A percentile compares a stretch with the other conserved stretches of the same genome.
Conservation (phyloP, 1,284 basidiomycete genomes). For the Cronartium quercuum region DNA sequence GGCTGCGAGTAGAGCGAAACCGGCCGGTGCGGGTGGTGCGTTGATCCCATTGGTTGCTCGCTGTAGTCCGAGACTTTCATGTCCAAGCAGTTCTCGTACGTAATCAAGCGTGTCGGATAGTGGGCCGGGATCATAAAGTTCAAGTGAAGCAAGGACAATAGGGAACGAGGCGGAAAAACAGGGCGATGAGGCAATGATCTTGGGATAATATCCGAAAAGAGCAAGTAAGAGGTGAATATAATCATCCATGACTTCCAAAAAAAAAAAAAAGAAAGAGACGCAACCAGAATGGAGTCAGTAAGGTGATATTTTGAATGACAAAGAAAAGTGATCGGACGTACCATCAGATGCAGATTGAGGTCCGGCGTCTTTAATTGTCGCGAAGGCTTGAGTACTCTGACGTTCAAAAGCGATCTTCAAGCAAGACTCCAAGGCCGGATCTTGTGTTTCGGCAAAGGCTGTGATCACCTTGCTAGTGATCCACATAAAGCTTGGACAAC, state of each 20-base stretch:
- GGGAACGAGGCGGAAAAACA: constrained; percentile 69
- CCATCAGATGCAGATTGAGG: constrained; percentile 24
- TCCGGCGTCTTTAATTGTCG: neutral
- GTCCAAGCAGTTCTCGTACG: constrained; percentile 65
- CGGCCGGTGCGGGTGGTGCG: neutral
- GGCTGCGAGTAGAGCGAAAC: constrained; percentile 49
- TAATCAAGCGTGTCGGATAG: constrained; percentile 74
- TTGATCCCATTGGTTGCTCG: constrained; percentile 30
- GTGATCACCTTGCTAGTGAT: constrained; percentile 70
- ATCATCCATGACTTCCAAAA: constrained; percentile 78
- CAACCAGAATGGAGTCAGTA: neutral
- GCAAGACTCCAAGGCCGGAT: constrained; percentile 51
- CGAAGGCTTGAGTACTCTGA: constrained; percentile 54
- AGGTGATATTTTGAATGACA: neutral
- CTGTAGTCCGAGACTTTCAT: constrained; percentile 52
- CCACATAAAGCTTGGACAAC: constrained; percentile 86
- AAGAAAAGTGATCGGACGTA: neutral
- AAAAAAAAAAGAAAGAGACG: neutral
- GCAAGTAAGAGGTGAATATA: constrained; percentile 76
- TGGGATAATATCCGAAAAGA: constrained; percentile 63
- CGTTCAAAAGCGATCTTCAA: constrained; percentile 67
- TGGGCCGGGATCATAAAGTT: constrained; percentile 71
- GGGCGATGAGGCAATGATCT: constrained; percentile 68
- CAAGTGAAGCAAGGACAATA: constrained; percentile 67
- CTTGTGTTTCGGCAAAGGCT: constrained; percentile 53